These are phyloP conservation scores for Fusarium agapanthi DNA, from an alignment of 2,329 filamentous ascomycete genomes.

Conservation along the genomic window DNA sequence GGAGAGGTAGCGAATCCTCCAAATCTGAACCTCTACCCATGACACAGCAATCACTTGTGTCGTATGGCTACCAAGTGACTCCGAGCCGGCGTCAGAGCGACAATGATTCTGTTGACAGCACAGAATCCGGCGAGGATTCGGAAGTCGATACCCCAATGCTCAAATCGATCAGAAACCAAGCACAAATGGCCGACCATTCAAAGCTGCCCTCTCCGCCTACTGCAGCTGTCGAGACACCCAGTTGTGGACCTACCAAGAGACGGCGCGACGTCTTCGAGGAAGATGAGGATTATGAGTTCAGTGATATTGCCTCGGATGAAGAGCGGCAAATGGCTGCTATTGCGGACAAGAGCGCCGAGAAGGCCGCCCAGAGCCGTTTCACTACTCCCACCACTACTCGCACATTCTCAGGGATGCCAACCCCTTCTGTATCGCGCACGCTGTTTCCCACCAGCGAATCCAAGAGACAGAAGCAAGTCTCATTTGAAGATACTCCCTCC, in stretches of 20 bases:
- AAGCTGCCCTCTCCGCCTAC: neutral
- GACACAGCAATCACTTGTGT: conserved; percentile 43
- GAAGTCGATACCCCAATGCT: conserved; percentile 1
- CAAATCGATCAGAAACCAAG: neutral
- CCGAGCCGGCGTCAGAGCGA: conserved; percentile 29
- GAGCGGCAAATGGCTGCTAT: conserved; percentile 50
- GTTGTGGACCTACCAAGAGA: conserved; percentile 41
- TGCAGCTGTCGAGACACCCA: conserved; percentile 25
- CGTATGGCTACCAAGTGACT: conserved; percentile 43
- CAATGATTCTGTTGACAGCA: conserved; percentile 4
- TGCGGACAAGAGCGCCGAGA: conserved; percentile 48
- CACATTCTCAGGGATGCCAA: conserved; percentile 40
- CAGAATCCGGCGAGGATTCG: conserved; percentile 23
- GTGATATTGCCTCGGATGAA: conserved; percentile 51
- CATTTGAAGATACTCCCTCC: conserved; percentile 40
- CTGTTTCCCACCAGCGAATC: conserved; percentile 45
- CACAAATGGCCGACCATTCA: neutral
- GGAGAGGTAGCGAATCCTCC: conserved; percentile 16
- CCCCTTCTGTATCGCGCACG: conserved; percentile 49
- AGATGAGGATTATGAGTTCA: conserved; percentile 44
- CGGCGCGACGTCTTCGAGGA: conserved; percentile 43
- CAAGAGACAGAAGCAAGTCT: conserved; percentile 47
- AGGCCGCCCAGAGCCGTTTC: conserved; percentile 23
- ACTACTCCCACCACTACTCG: conserved; percentile 42
- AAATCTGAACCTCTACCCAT: conserved; percentile 41